Evolutionary conservation across 208 protist species (phyloP), one percentile per base, ranked within the genome.

Genomic region (Wallacemonas sp.): DNA sequence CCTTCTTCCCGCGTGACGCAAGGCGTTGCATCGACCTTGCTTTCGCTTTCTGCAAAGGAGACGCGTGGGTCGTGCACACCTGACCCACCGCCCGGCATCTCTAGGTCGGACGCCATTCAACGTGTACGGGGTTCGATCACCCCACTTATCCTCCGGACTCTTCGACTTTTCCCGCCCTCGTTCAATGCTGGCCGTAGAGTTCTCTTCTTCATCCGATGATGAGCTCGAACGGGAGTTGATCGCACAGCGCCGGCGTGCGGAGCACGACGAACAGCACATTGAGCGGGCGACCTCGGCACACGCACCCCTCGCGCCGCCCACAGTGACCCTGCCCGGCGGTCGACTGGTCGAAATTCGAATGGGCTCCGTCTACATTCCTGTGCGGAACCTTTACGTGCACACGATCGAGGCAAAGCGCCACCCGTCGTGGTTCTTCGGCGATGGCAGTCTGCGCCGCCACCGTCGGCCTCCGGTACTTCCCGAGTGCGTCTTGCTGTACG

Each of bases 121-220:
- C n/a, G n/a, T n/a, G n/a, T n/a, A n/a, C n/a, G n/a, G n/a, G n/a
- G n/a, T n/a, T 29, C 44, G 19, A 6, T 9, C 44, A 52, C 44
- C 12, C 44, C 9, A 37, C 32, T 58, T 27, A 12, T 58, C 52
- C 52, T n/a, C 52, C 52, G 10, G 52, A 58, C 5, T 10, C 52
- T 59, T 42, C 3, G 15, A 39, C 2, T 10, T 9, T 12, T 41
- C 21, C 3, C 1, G 13, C 13, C 2, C 1, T 15, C 33, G 2
- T 8, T 1, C 4, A 24, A 34, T 50, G 17, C 2, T 24, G 6
- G 37, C 9, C 5, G 72, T 90, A 53, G 72, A 83, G 29, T 81
- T 77, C 64, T 90, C 79, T 6, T 87, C 83, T 19, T 87, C 83
- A 4, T 86, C 79, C 22, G 84, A 91, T 54, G 73, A 79, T n/a